Conservation (phyloP, 2,329 filamentous ascomycete species). For the Sarocladiaceae sp. region DNA sequence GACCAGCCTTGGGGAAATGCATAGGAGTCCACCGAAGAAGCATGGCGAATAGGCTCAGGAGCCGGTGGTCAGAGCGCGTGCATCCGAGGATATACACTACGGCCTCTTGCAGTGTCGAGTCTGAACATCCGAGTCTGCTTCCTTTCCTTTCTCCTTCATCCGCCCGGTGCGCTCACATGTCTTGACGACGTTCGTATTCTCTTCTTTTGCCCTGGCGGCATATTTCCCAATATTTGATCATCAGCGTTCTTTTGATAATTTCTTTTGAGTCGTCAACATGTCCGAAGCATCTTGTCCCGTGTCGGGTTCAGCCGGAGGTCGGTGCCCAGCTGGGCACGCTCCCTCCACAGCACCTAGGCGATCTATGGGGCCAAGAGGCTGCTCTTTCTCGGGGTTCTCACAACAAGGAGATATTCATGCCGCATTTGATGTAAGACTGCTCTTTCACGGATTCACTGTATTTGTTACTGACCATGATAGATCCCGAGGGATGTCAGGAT, state of each 20-base stretch:
- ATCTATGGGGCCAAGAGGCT: constrained; percentile 23
- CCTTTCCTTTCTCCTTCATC: not conserved
- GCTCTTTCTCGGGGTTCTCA: constrained; percentile 26
- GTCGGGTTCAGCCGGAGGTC: constrained; percentile 23
- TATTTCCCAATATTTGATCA: not conserved
- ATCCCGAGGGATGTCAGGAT: constrained; percentile 41
- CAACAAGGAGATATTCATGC: constrained; percentile 24
- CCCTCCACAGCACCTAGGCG: constrained; percentile 11
- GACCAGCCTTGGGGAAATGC: not conserved
- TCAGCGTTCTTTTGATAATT: not conserved
- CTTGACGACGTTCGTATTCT: not conserved
- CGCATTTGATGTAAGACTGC: constrained; percentile 31
- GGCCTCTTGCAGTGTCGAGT: not conserved
- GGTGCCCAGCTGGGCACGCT: constrained; percentile 18
- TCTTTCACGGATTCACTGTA: constrained; percentile 12
- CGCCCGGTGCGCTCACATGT: not conserved
- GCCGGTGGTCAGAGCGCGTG: not conserved
- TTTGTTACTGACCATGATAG: constrained; percentile 19
- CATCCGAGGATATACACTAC: not conserved
- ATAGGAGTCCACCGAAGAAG: not conserved
- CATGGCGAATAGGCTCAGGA: not conserved
- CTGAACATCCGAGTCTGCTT: not conserved
- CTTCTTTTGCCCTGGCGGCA: constrained; percentile 1
- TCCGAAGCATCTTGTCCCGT: constrained; percentile 27
- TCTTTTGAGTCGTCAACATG: constrained; percentile 16